Evolutionary conservation across 768 basidiomycete species (phyloP), one percentile per base, ranked within the genome.

Genomic region (Neoboletus subvelutipes): DNA sequence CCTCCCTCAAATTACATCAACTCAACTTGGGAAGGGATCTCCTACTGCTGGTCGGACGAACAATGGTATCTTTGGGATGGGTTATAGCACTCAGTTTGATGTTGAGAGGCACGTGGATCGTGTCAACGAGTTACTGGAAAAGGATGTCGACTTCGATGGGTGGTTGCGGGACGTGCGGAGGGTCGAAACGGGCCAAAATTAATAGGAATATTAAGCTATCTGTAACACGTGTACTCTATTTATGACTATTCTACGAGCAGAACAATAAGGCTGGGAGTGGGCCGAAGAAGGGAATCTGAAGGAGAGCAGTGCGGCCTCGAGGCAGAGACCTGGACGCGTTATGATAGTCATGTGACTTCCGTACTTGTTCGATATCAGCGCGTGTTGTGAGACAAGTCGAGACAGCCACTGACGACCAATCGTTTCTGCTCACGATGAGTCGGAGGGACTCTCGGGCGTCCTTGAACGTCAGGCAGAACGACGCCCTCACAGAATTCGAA

Each of bases 401-500:
- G 52, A 66, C 70, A 61, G 61, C 63, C 61, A 65, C 62, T 56
- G 50, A 56, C 67, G 46, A 34, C 61, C 15, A 52, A 43, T 65
- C 63, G 56, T 52, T 40, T 57, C 49, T 26, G 64, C 56, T 48
- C 61, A 66, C 71, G 61, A 74, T 74, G 71, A 73, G 69, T 41
- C 60, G 73, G 55, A 65, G 71, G 61, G 71, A 72, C 64, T 54
- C 73, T 29, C 64, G 73, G 45, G 58, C 73, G 47, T 90, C 87
- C 31, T 75, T 85, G 61, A 82, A 79, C 51, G 77, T 74, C 59
- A 79, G 86, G 63, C 89, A 90, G 76, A 87, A 83, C 69, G 90
- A 92, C 73, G 86, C 90, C 46, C 77, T 93, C 42, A 80, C 86
- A 58, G 91, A 93, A 67, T 92, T 91, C 65, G 91, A 93, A 75